Evolutionary conservation across 345 rosid species (phyloP).

Genomic region (Hibiscus mutabilis): DNA sequence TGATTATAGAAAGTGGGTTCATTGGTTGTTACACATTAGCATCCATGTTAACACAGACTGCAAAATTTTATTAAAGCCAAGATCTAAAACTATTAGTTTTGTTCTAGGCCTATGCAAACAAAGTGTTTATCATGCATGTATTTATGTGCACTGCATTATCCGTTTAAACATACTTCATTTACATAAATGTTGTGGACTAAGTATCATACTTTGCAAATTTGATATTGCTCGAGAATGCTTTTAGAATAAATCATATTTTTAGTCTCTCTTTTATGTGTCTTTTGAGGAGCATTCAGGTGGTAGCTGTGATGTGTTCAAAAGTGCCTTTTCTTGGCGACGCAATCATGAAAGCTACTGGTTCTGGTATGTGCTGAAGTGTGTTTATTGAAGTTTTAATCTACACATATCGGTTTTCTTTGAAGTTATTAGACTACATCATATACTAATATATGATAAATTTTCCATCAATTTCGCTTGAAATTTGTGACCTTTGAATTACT

Average conservation of each 20-base stretch:
- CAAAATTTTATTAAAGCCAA: neutral
- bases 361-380: conserved; percentile 42
- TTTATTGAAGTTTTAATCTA: neutral
- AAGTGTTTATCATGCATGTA: neutral
- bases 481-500: neutral
- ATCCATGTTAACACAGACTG: neutral
- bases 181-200: neutral
- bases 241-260: too few species aligned
- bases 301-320: conserved; percentile 92
- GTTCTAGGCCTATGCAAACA: neutral
- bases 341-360: conserved; percentile 66
- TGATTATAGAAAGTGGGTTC: neutral
- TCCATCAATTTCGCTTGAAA: neutral
- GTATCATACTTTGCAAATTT: neutral
- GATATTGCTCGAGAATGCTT: too few species aligned
- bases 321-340: conserved; percentile 82
- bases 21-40: neutral
- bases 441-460: neutral
- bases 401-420: neutral
- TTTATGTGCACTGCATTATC: neutral
- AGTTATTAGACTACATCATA: neutral
- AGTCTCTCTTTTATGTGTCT: too few species aligned
- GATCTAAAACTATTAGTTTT: neutral
- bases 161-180: neutral
- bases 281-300: conserved; percentile 54